Percentiles rank a stretch among this genome's conserved stretches.
These are phyloP conservation scores for Alternaria consortialis DNA, from an alignment of 2,329 filamentous ascomycete genomes.

Conservation along the genomic window DNA sequence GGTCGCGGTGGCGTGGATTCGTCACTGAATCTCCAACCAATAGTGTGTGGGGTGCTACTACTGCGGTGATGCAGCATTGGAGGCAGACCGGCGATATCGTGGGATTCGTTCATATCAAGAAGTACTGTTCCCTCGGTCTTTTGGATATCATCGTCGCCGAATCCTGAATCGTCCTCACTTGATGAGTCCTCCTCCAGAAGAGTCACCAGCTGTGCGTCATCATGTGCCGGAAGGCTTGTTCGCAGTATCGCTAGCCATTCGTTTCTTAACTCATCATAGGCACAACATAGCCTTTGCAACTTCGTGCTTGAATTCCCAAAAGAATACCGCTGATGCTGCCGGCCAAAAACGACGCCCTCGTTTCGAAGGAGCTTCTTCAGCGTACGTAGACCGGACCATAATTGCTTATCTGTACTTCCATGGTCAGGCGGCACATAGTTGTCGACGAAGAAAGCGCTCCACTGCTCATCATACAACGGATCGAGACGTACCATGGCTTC, in stretches of 20 bases:
- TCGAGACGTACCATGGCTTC: constrained; percentile 20
- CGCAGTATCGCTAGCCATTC: constrained; percentile 5
- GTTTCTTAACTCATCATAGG: constrained; percentile 10
- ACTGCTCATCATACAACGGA: constrained; percentile 18
- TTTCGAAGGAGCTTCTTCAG: constrained; percentile 6
- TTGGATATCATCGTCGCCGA: background rate
- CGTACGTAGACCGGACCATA: background rate
- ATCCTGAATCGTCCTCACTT: background rate
- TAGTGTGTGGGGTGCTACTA: background rate
- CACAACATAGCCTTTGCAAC: constrained; percentile 7
- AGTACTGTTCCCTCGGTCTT: accelerated
- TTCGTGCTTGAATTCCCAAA: constrained; percentile 3
- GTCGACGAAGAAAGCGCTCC: constrained; percentile 10
- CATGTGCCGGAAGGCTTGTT: background rate
- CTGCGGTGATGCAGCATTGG: background rate
- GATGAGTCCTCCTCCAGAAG: background rate
- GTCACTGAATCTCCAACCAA: constrained; percentile 4
- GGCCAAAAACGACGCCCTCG: constrained; percentile 16
- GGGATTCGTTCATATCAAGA: background rate
- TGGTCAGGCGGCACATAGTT: background rate
- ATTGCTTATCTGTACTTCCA: background rate
- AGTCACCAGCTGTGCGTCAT: background rate
- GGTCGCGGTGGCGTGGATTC: background rate
- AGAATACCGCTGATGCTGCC: constrained; percentile 7
- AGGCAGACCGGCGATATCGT: background rate